Conservation (phyloP, 495 filamentous ascomycete genomes). For the Hypoxylon fragiforme region DNA sequence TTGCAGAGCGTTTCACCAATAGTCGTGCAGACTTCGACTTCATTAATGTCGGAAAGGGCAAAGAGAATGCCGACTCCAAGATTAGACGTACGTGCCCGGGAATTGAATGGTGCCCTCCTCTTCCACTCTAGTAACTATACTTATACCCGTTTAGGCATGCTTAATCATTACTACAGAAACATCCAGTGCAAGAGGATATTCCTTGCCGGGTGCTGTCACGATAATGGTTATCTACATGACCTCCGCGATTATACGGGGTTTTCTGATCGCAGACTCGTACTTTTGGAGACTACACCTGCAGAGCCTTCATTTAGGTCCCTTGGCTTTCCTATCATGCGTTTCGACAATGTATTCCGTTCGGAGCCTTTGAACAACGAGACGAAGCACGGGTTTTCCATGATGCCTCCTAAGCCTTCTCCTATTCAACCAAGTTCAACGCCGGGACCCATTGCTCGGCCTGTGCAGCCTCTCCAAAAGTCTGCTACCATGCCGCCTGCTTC, state of each 20-base stretch:
- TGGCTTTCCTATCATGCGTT: slow-evolving; percentile 37
- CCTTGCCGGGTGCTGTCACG: slow-evolving; percentile 37
- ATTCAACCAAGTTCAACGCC: slow-evolving; percentile 8
- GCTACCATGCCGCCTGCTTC: slow-evolving; percentile 8
- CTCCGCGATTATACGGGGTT: slow-evolving; percentile 37
- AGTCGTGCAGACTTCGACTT: slow-evolving; percentile 39
- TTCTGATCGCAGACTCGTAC: slow-evolving; percentile 20
- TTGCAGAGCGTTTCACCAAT: slow-evolving; percentile 40
- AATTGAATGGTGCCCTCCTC: not conserved
- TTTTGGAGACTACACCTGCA: slow-evolving; percentile 39
- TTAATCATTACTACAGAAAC: slow-evolving; percentile 40
- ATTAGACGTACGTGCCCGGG: slow-evolving; percentile 35
- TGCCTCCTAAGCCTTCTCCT: slow-evolving; percentile 24
- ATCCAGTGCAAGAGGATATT: slow-evolving; percentile 40
- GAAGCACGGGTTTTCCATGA: slow-evolving; percentile 19
- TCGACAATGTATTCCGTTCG: slow-evolving; percentile 37
- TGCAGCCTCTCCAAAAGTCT: slow-evolving; percentile 20
- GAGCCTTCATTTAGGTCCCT: slow-evolving; percentile 37
- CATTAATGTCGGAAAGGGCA: slow-evolving; percentile 41
- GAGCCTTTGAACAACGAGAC: slow-evolving; percentile 36
- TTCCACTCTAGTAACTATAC: not conserved
- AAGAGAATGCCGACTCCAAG: slow-evolving; percentile 41
- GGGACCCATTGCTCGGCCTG: slow-evolving; percentile 35
- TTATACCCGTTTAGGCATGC: slow-evolving; percentile 28
- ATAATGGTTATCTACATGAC: slow-evolving; percentile 41